Percentiles rank a stretch among this genome's conserved stretches.
Conservation (phyloP, 2,329 filamentous ascomycete genomes). For the Cordyceps tenuipes region DNA sequence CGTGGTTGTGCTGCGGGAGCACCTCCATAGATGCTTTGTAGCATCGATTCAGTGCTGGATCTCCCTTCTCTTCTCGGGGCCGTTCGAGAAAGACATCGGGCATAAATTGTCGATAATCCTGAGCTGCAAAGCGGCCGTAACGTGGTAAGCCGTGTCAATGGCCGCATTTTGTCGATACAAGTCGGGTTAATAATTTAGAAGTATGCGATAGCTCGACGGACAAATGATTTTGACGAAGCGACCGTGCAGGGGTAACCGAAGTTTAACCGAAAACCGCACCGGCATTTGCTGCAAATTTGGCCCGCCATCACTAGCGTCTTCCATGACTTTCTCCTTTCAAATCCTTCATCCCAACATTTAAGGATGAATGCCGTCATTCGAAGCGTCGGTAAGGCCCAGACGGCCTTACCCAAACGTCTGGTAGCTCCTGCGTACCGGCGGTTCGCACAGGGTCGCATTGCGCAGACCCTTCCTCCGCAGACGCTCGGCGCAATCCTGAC, state of each 20-base stretch:
- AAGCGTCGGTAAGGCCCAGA: conserved; percentile 34
- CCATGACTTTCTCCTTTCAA: conserved; percentile 11
- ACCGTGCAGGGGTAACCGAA: background rate
- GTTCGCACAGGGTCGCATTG: conserved; percentile 23
- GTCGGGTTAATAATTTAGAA: background rate
- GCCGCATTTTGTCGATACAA: background rate
- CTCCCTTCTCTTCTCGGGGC: conserved; percentile 17
- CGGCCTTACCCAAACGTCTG: conserved; percentile 28
- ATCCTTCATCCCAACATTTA: conserved; percentile 16
- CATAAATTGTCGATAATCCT: background rate
- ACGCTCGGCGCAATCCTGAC: conserved; percentile 23
- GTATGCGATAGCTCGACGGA: background rate
- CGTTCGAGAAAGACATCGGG: conserved; percentile 34
- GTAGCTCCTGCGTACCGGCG: conserved; percentile 35
- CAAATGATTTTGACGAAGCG: background rate
- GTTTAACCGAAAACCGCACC: conserved; percentile 6
- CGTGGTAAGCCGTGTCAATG: background rate
- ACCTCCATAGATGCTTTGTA: conserved; percentile 27
- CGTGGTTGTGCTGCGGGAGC: conserved; percentile 15
- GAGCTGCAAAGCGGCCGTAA: background rate
- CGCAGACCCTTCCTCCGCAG: conserved; percentile 19
- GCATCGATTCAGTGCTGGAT: conserved; percentile 21
- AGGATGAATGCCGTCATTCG: conserved; percentile 40
- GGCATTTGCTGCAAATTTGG: background rate
- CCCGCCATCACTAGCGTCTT: conserved; percentile 9